These are phyloP conservation scores for Trichoderma semiorbis DNA, from an alignment of 2,329 filamentous ascomycete species.

Conservation along the genomic window DNA sequence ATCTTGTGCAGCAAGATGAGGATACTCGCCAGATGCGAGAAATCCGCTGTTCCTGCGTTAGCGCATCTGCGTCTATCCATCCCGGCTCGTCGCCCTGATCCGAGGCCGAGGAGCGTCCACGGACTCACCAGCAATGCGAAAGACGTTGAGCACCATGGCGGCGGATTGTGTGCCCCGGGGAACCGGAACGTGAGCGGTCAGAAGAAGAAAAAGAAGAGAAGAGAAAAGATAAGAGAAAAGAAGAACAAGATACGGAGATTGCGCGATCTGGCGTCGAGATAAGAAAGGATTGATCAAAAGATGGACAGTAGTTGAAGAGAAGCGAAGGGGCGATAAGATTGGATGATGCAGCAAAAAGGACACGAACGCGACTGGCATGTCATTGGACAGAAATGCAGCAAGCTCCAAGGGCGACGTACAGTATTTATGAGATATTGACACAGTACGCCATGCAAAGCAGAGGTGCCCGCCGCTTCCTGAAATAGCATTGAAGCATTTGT, in stretches of 20 bases:
- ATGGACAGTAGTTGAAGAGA: neutral
- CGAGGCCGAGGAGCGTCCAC: neutral
- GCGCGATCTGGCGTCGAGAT: neutral
- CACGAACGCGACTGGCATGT: conserved; percentile 26
- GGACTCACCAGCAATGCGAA: conserved; percentile 53
- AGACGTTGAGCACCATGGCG: conserved; percentile 54
- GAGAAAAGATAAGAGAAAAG: neutral
- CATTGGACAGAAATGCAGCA: conserved; percentile 19
- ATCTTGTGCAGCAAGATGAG: conserved; percentile 96
- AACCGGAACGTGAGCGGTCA: neutral
- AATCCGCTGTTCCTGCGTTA: conserved; percentile 63
- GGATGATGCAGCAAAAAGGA: conserved; percentile 23
- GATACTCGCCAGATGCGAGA: conserved; percentile 93
- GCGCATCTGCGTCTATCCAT: conserved; percentile 18
- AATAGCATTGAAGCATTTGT: neutral
- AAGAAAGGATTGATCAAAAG: neutral
- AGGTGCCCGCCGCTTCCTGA: neutral
- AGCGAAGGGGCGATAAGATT: conserved; percentile 10
- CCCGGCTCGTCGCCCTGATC: neutral
- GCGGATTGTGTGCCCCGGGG: neutral
- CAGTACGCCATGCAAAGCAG: neutral
- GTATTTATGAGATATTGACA: neutral
- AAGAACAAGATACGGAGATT: neutral
- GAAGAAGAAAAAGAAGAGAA: neutral
- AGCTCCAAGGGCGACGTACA: neutral